Evolutionary conservation across 805 yeast species (phyloP).

Genomic region (Candida schatavii): DNA sequence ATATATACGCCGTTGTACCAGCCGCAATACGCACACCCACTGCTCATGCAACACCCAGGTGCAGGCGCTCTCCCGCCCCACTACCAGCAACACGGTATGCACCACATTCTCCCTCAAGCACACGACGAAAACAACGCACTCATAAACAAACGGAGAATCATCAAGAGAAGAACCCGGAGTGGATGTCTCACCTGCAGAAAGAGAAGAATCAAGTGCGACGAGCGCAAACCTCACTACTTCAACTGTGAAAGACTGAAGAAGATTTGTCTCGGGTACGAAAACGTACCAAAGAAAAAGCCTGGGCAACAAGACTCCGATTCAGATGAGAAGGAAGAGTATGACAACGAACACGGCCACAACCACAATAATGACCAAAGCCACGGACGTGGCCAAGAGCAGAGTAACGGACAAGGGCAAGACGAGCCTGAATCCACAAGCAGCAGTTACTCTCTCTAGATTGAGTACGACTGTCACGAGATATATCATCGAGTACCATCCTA

Average conservation of each 20-base stretch:
- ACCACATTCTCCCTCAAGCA: constrained; percentile 2
- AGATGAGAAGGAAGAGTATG: constrained; percentile 2
- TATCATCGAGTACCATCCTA: too few species aligned
- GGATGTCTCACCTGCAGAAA: constrained; percentile 75
- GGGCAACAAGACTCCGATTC: background rate
- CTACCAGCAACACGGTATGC: constrained; percentile 1
- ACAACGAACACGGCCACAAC: background rate
- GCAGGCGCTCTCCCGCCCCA: constrained; percentile 1
- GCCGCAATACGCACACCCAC: constrained; percentile 5
- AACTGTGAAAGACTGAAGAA: constrained; percentile 67
- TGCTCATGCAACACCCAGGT: constrained; percentile 8
- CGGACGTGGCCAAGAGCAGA: too few species aligned
- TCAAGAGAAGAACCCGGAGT: constrained; percentile 64
- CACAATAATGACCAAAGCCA: background rate
- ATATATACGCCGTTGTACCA: background rate
- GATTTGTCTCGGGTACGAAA: constrained; percentile 65
- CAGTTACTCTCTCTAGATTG: too few species aligned
- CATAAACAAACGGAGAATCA: constrained; percentile 39
- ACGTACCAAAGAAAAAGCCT: constrained; percentile 11
- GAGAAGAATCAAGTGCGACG: constrained; percentile 74
- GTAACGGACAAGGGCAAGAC: too few species aligned
- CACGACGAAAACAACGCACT: constrained; percentile 29
- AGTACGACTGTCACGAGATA: too few species aligned
- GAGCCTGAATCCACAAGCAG: too few species aligned
- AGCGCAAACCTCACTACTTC: constrained; percentile 63